phyloP scores from a whole-genome alignment of 371 early-diverging fungal species.

The Actinomortierella ambigua region DNA sequence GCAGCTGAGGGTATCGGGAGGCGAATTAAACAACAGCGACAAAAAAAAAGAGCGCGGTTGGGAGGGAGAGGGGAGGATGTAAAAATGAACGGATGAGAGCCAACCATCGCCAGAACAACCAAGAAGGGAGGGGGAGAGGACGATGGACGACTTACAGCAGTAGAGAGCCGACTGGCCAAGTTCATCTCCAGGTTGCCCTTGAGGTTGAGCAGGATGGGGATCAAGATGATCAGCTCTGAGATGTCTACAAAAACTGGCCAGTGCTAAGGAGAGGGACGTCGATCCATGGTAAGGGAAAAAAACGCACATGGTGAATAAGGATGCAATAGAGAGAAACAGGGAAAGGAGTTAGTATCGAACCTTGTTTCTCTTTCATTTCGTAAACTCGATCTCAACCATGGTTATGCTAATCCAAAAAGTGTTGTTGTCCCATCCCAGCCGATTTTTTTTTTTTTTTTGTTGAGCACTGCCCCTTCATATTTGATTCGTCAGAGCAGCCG shows the following conservation, averaged over 20 bases:
- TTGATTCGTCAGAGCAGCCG: neutral
- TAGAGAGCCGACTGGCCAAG: constrained; percentile 80
- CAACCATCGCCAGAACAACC: too few relatives aligned
- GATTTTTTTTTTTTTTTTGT: too few relatives aligned
- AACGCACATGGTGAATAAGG: neutral
- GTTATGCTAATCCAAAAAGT: too few relatives aligned
- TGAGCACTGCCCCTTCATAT: too few relatives aligned
- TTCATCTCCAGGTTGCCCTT: constrained; percentile 93
- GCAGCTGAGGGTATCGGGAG: neutral
- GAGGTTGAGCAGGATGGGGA: constrained; percentile 82
- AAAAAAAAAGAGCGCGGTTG: too few relatives aligned
- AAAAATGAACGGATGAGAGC: too few relatives aligned
- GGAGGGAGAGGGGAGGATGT: too few relatives aligned
- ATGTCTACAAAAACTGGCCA: constrained; percentile 71
- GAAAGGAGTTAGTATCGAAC: too few relatives aligned
- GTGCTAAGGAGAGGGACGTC: constrained; percentile 44
- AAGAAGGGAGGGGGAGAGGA: neutral
- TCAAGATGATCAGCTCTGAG: constrained; percentile 80
- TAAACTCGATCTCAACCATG: too few relatives aligned
- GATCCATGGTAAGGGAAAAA: neutral
- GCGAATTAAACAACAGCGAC: too few relatives aligned
- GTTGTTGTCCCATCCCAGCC: too few relatives aligned
- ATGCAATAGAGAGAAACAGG: neutral
- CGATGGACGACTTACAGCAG: constrained; percentile 56
- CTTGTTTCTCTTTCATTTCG: too few relatives aligned